phyloP scores from a whole-genome alignment of 371 early-diverging fungal species.

The Mucor ambiguus region DNA sequence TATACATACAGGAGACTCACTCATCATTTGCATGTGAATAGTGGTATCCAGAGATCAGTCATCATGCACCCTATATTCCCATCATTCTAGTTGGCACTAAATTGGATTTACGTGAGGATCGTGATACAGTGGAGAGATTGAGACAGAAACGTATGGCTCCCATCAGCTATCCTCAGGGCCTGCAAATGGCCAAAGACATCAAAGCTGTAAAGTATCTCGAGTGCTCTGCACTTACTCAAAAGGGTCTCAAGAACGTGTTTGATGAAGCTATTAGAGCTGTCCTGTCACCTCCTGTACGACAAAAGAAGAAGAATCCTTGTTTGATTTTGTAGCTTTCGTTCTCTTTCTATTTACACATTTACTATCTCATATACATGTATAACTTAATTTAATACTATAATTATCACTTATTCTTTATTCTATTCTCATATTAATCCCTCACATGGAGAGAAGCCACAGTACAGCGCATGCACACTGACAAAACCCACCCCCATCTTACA shows the following conservation, averaged over 20 bases:
- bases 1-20: too few species aligned
- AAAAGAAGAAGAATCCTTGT: constrained; percentile 70
- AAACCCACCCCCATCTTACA: not conserved
- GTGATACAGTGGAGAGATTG: constrained; percentile 86
- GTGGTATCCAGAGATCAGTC: constrained; percentile 96
- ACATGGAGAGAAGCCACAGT: not conserved
- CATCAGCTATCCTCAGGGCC: constrained; percentile 88
- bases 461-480: not conserved
- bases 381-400: not conserved
- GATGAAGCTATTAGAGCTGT: constrained; percentile 98
- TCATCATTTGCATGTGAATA: constrained; percentile 27
- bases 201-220: constrained; percentile 93
- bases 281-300: constrained; percentile 65
- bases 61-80: constrained; percentile 95
- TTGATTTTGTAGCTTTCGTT: constrained; percentile 57
- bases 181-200: constrained; percentile 91
- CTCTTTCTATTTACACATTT: not conserved
- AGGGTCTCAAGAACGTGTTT: constrained; percentile 97
- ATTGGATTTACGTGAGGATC: constrained; percentile 96
- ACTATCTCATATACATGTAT: not conserved
- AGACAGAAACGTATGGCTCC: constrained; percentile 88
- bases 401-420: constrained; percentile 2
- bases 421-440: not conserved
- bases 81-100: constrained; percentile 98
- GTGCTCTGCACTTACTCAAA: constrained; percentile 98